Evolutionary conservation across 2,329 filamentous ascomycete genomes (phyloP).

Genomic region (Botrytis hyacinthi): DNA sequence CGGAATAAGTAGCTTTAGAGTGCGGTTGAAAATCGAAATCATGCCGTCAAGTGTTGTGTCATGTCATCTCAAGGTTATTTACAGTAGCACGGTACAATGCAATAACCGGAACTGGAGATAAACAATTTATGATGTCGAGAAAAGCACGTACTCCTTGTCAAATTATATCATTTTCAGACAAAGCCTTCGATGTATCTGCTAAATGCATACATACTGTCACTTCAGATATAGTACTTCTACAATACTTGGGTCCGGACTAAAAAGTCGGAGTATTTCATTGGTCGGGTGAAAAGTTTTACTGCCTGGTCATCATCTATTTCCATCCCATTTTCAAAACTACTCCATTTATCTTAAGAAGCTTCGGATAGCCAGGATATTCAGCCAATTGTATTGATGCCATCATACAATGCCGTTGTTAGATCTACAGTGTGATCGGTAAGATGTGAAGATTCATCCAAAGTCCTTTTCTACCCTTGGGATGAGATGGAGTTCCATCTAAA

Average conservation of each 20-base stretch:
- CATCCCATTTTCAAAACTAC: conserved; percentile 1
- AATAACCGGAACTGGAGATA: conserved; percentile 16
- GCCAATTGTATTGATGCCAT: conserved; percentile 5
- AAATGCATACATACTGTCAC: conserved; percentile 8
- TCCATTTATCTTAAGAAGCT: conserved; percentile 2
- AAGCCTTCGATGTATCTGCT: not conserved
- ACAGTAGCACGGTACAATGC: conserved; percentile 15
- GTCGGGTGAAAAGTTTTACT: not conserved
- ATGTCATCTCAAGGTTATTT: conserved; percentile 19
- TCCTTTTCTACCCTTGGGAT: conserved; percentile 6
- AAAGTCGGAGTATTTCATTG: conserved; percentile 14
- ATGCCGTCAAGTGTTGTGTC: conserved; percentile 20
- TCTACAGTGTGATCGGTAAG: conserved; percentile 17
- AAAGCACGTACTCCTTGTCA: conserved; percentile 4
- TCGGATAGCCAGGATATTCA: not conserved
- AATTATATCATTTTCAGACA: conserved; percentile 4
- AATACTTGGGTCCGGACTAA: not conserved
- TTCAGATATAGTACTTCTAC: conserved; percentile 11
- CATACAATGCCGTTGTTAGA: conserved; percentile 10
- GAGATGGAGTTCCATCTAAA: conserved; percentile 18
- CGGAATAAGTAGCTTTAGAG: conserved; percentile 4
- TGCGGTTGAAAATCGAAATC: conserved; percentile 10
- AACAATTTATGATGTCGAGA: conserved; percentile 15
- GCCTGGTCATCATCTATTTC: not conserved
- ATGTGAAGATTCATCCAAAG: conserved; percentile 17